Percentiles rank a stretch among this genome's conserved stretches.
Evolutionary conservation across 441 rosid species (phyloP).

Genomic region (Flueggea neowawraea): DNA sequence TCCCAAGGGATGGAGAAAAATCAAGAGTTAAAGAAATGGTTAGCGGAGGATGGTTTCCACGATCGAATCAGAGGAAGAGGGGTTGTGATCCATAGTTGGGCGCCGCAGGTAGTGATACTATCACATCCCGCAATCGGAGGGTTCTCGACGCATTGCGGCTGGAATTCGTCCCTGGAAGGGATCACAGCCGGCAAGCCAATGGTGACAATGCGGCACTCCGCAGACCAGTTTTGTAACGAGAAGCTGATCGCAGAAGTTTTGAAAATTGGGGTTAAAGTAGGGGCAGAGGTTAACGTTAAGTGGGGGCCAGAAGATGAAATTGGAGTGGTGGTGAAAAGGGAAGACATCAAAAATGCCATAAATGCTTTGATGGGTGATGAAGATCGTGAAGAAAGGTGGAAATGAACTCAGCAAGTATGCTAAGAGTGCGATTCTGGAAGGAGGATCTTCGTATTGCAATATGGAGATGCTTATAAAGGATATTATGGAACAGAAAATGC

Average conservation of each 20-base stretch:
- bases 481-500: too few relatives aligned
- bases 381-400: too few relatives aligned
- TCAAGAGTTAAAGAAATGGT: conserved; percentile 22
- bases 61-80: conserved; percentile 28
- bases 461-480: too few relatives aligned
- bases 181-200: conserved; percentile 24
- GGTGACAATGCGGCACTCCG: conserved; percentile 41
- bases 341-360: neutral
- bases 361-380: too few relatives aligned
- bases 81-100: conserved; percentile 35
- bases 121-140: conserved; percentile 30
- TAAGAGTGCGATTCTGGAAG: too few relatives aligned
- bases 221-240: conserved; percentile 28
- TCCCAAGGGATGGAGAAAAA: conserved; percentile 6
- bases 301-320: conserved; percentile 31
- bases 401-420: too few relatives aligned
- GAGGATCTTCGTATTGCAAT: too few relatives aligned
- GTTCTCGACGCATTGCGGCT: conserved; percentile 15
- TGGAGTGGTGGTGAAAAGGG: conserved; percentile 28
- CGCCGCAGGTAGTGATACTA: conserved; percentile 34
- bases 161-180: conserved; percentile 36
- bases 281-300: conserved; percentile 15
- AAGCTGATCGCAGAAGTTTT: conserved; percentile 11
- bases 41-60: conserved; percentile 18
- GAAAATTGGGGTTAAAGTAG: conserved; percentile 23